Base-by-base conservation (phyloP, 352 stramenopile genomes). In the Pythium coloratum region DNA sequence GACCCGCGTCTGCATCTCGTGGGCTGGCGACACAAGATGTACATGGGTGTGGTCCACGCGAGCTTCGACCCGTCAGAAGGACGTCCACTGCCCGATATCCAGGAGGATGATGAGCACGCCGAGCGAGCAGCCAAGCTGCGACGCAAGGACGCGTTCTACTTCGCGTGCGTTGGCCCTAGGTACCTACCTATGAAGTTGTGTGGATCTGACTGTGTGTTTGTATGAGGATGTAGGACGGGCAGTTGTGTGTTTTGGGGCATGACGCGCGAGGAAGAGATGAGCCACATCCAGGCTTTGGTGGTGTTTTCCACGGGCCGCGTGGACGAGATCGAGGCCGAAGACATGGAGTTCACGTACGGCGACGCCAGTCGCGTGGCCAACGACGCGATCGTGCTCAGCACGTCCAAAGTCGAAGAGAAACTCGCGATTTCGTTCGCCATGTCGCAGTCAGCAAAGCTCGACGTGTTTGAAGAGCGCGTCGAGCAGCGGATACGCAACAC, bases 401-500 rank as follows among this genome's bases (percentile, higher is more conserved):
- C 86, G 20, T 72, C 71, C 13, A 87, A 71, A 20, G 77, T 91
- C 38, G 77, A 83, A 2, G 92, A 98, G 72, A 96, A 95, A 67
- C 84, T 98, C 6, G 89, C 91, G 20, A 81, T 98, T 12, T 95
- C 83, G 13, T 98, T 97, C 71, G 91, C 94, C 12, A 89, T 98
- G 77, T 83, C 92, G 8, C 94, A 98, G 73, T 97, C 88, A 16
- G 87, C 86, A 30, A 97, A 97, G 62, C 76, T 98, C 16, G 88
- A 95, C 50, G 88, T 97, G 6, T 98, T 97, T 72, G 94, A 98
- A 69, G 84, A 87, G 55, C 84, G 86, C 51, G 86, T 97, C 40
- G 87, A 96, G 65, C 71, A 89, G 14, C 88, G 82, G 12, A 97
- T 96, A 49, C 81, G 80, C 42, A 89, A 83, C 33, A 94, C 88